Evolutionary conservation across 345 rosid genomes (phyloP), one percentile per base, ranked within the genome.

Genomic region (Populus alba): DNA sequence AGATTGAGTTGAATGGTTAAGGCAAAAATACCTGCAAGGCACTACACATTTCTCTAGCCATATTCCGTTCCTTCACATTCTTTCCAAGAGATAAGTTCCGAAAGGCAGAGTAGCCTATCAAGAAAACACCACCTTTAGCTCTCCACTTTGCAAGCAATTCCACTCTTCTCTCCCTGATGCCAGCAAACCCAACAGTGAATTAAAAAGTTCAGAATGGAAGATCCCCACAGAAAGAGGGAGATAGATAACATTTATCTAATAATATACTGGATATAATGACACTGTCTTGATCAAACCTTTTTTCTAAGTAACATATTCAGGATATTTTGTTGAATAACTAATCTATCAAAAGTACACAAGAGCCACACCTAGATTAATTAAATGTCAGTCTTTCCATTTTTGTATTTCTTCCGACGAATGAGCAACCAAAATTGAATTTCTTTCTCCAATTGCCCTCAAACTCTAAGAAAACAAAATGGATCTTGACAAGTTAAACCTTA

Each of bases 71-170:
- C 89, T 92, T 97, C 81, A 88, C 91, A 78, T 92, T 84, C 84
- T 86, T 97, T 81, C 98, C 99, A 86, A 92, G 78, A 74, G 95
- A 91, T 81, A 97, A 87, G 87, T 97, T 94, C 63, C 98, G 89
- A 68, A 97, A 97, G 79, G 97, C 91, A 75, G 93, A 35, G 79
- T 97, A 97, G 83, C 99, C 94, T 79, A 97, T 92, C 78, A 97
- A 73, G 85, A 97, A 92, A 55, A 97, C 84, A 37, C 99, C 99
- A 73, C 99, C 99, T 84, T 94, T 97, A 68, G 84, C 74, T 83
- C 90, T 91, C 99, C 99, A 97, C 82, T 94, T 97, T 37, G 83
- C 86, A 73, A 94, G 89, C 88, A 90, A 87, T 72, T 91, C 94
- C 43, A 81, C 86, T 80, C 99, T 89, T 81, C 90, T 91, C 69